A percentile compares a stretch with the other conserved stretches of the same genome.
Evolutionary conservation across 2,329 filamentous ascomycete genomes (phyloP).

Genomic region (Cladophialophora exuberans): DNA sequence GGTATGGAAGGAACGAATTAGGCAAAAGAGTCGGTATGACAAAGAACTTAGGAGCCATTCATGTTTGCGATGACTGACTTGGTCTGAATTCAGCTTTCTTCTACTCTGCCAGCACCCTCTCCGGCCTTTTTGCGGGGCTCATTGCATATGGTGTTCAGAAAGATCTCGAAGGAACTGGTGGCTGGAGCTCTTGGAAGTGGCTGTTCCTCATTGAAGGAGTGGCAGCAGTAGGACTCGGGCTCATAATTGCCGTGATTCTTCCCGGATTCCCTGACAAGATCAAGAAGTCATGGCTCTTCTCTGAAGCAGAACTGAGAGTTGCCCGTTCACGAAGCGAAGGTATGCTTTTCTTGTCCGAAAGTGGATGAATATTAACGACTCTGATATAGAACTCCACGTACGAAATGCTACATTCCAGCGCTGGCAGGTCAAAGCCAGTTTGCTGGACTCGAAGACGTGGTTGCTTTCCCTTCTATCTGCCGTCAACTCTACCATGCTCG

Average conservation of each 20-base stretch:
- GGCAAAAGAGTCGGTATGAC: constrained; percentile 13
- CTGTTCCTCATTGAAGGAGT: constrained; percentile 72
- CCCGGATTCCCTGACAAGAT: constrained; percentile 62
- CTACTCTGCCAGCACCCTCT: constrained; percentile 66
- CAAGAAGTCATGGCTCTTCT: constrained; percentile 6
- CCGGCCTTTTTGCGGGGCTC: constrained; percentile 71
- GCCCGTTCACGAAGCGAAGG: not conserved
- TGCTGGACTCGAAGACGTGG: constrained; percentile 13
- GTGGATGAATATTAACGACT: not conserved
- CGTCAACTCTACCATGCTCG: constrained; percentile 4
- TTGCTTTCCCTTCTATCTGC: constrained; percentile 2
- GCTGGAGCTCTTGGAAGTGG: constrained; percentile 65
- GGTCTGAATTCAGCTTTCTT: constrained; percentile 42
- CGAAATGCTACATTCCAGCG: constrained; percentile 1
- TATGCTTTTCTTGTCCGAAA: not conserved
- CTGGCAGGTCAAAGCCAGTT: constrained; percentile 1
- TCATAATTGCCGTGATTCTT: constrained; percentile 60
- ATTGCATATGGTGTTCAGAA: constrained; percentile 66
- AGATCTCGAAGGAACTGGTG: constrained; percentile 61
- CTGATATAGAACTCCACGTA: constrained; percentile 6
- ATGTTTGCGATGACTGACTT: not conserved
- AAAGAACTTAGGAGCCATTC: constrained; percentile 35
- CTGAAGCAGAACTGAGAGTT: not conserved
- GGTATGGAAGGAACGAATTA: constrained; percentile 14
- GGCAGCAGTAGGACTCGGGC: constrained; percentile 64